Evolutionary conservation across 768 basidiomycete genomes (phyloP).

Genomic region (Boletus eberwhitei): DNA sequence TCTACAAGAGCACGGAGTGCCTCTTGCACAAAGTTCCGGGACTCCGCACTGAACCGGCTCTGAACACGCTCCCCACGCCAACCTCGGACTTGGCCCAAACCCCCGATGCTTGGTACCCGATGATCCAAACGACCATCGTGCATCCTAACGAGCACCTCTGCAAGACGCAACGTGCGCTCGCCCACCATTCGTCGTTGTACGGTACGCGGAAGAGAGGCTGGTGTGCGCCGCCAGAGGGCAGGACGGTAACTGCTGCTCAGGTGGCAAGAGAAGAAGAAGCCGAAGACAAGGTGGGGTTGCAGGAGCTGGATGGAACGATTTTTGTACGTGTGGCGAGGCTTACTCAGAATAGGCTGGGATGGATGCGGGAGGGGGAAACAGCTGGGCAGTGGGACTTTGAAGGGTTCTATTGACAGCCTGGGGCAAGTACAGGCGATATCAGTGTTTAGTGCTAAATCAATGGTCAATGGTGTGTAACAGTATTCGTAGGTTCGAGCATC

Average conservation of each 20-base stretch:
- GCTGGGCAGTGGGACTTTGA: constrained; percentile 21
- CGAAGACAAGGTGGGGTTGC: constrained; percentile 23
- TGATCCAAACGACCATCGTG: constrained; percentile 50
- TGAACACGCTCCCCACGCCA: constrained; percentile 26
- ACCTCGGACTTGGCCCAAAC: constrained; percentile 35
- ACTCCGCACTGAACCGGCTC: constrained; percentile 21
- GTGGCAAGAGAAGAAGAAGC: constrained; percentile 21
- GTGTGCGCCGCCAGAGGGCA: constrained; percentile 10
- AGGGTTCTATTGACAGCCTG: constrained; percentile 15
- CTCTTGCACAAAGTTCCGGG: constrained; percentile 35
- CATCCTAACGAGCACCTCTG: constrained; percentile 57
- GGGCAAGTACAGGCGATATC: not conserved
- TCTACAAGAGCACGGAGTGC: constrained; percentile 28
- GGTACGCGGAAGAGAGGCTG: constrained; percentile 35
- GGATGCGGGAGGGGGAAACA: constrained; percentile 39
- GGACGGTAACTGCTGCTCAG: constrained; percentile 18
- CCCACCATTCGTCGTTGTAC: constrained; percentile 42
- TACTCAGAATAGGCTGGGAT: constrained; percentile 41
- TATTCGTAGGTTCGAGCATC: no score
- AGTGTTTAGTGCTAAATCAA: not conserved
- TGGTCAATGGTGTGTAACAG: no score
- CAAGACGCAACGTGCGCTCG: constrained; percentile 47
- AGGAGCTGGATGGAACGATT: constrained; percentile 54
- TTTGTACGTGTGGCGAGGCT: constrained; percentile 56
- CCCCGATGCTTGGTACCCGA: constrained; percentile 56